Conservation (phyloP, 179 eudicot species). For the Beta macrorhiza region DNA sequence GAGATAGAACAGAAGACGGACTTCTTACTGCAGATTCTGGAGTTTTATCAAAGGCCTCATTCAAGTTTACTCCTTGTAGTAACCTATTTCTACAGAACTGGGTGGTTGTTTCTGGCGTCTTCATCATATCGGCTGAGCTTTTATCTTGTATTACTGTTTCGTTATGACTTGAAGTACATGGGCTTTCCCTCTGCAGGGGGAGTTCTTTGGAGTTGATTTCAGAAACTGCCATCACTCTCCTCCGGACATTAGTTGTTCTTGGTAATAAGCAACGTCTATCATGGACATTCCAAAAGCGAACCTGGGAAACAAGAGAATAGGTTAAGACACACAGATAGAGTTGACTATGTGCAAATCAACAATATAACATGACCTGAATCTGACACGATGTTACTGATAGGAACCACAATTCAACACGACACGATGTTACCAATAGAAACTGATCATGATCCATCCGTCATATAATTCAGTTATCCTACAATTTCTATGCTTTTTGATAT, state of each 20-base stretch:
- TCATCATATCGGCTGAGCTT: conserved; percentile 24
- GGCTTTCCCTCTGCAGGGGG: conserved; percentile 35
- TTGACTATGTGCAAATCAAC: too few species aligned
- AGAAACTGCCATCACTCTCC: conserved; percentile 51
- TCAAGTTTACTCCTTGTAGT: conserved; percentile 27
- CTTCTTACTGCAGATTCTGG: conserved; percentile 69
- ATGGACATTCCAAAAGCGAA: conserved; percentile 68
- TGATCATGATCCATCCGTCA: too few species aligned
- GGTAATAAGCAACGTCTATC: conserved; percentile 54
- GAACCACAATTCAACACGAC: too few species aligned
- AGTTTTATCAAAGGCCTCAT: conserved; percentile 48
- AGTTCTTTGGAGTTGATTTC: conserved; percentile 43
- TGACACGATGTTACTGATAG: too few species aligned
- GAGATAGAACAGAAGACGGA: conserved; percentile 85
- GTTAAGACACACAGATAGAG: too few species aligned
- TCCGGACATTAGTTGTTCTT: conserved; percentile 56
- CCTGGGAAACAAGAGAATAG: conserved; percentile 38
- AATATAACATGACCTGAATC: too few species aligned
- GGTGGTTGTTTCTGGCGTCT: conserved; percentile 49
- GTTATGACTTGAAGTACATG: conserved; percentile 28
- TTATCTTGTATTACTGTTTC: conserved; percentile 24
- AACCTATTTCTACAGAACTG: conserved; percentile 40
- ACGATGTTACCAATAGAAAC: too few species aligned
- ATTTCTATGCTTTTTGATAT: too few species aligned
- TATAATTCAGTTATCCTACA: too few species aligned